Base-by-base conservation (phyloP, 192 early-diverging fungal genomes). In the Backusella psychrophila region DNA sequence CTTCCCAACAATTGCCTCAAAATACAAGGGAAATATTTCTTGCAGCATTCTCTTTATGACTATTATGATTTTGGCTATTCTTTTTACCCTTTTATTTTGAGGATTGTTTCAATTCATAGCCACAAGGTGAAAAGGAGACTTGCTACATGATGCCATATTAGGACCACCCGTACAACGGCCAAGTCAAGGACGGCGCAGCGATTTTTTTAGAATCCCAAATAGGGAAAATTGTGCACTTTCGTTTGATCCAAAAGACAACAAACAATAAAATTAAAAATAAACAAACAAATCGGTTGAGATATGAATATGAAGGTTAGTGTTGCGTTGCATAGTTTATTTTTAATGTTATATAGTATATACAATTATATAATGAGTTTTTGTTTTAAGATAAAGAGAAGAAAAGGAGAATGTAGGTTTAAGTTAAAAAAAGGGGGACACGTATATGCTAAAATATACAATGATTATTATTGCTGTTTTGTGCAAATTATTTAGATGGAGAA, bases 221-320 rank as follows among this genome's bases (percentile, higher is more conserved):
- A 26, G 23, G 56, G 56, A 14, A 63, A 63, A 63, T 63, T 29
- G 56, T 29, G 23, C 56, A 63, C 56, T 63, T 63, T 63, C 26
- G 23, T 14, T 63, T 1, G 26, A 63, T 11, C 12, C 21, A 63
- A 29, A 63, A 63, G 56, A 63, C 23, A 63, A 63, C 56, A 63
- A 63, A 63, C 56, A 63, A 26, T 63, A 63, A 49, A 63, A 63
- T 63, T 63, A 63, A 63, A 63, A 63, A 63, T 63, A 63, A 63
- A 63, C 56, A 63, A 63, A 63, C 56, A 29, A 63, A 63, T n/a
- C 21, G 56, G 56, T 14, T 63, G 56, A 63, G 26, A 63, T 63
- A 63, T 29, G 23, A 29, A 23, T 63, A 29, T 29, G 12, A 63
- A 0, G 9, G 53, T 29, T 29, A 29, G 9, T 29, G 29, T 29